These are phyloP conservation scores for Corrigiola litoralis DNA, from an alignment of 179 eudicot genomes.

Conservation along the genomic window DNA sequence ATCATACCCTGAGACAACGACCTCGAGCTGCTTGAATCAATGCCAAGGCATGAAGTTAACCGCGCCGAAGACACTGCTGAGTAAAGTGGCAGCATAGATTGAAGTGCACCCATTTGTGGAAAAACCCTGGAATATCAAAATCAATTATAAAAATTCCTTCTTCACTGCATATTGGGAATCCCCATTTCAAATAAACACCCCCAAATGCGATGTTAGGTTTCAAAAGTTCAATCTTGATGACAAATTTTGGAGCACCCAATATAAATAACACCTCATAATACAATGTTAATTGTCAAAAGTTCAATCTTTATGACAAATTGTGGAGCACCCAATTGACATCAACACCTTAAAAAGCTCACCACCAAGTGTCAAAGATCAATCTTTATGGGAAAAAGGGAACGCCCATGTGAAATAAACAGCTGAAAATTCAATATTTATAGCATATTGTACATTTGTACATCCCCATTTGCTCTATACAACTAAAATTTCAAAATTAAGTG, in stretches of 20 bases:
- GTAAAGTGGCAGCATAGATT: slow-evolving; percentile 79
- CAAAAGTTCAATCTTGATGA: not conserved
- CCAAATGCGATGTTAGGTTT: not conserved
- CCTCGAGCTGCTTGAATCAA: slow-evolving; percentile 74
- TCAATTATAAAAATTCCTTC: slow-evolving; percentile 8
- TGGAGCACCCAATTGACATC: no score
- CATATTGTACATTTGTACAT: no score
- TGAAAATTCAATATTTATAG: no score
- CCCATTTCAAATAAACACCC: not conserved
- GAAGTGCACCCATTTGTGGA: slow-evolving; percentile 59
- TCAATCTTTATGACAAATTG: not conserved
- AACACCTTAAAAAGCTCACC: no score
- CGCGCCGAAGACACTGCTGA: slow-evolving; percentile 82
- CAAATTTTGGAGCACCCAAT: not conserved
- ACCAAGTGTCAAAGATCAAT: no score
- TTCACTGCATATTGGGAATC: not conserved
- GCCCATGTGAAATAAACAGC: no score
- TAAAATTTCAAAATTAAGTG: no score
- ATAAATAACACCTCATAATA: not conserved
- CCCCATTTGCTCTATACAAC: no score
- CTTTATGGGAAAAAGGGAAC: no score
- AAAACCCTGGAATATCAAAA: slow-evolving; percentile 54
- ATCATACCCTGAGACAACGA: slow-evolving; percentile 98
- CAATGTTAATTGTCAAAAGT: not conserved
- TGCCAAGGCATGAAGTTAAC: slow-evolving; percentile 73